A percentile compares a stretch with the other conserved stretches of the same genome.
These are phyloP conservation scores for Erodium trifolium DNA, from an alignment of 441 rosid species.

Conservation along the genomic window DNA sequence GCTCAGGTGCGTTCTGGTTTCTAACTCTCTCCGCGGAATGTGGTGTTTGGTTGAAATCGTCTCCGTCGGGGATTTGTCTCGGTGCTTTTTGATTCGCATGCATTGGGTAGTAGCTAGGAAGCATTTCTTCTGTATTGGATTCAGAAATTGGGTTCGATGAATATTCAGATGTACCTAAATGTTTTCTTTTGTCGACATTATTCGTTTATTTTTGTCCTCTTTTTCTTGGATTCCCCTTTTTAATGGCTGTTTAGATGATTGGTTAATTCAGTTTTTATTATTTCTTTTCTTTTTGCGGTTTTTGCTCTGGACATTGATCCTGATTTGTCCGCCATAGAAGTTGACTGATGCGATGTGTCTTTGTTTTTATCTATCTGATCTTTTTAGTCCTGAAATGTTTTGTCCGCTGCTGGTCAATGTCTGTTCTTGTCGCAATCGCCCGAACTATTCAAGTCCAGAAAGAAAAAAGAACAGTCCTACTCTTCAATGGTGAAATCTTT, in stretches of 20 bases:
- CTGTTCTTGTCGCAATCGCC: background rate
- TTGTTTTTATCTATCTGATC: slow-evolving; percentile 4
- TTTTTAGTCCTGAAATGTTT: background rate
- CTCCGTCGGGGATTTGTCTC: background rate
- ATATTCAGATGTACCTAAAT: background rate
- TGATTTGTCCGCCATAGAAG: slow-evolving; percentile 4
- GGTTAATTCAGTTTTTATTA: background rate
- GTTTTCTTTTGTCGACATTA: background rate
- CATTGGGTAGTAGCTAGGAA: background rate
- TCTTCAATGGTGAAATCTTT: background rate
- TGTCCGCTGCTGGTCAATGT: background rate
- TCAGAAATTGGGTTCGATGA: background rate
- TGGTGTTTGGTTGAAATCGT: background rate
- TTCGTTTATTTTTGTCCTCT: background rate
- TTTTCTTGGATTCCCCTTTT: background rate
- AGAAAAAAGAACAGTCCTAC: background rate
- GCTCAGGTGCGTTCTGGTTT: background rate
- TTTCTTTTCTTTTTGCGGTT: background rate
- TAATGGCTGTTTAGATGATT: background rate
- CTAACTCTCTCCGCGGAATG: background rate
- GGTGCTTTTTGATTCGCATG: background rate
- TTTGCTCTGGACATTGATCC: background rate
- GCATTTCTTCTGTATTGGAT: background rate
- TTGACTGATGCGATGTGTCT: slow-evolving; percentile 4
- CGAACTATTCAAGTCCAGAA: background rate